These are phyloP conservation scores for Agroathelia rolfsii DNA, from an alignment of 1,284 basidiomycete genomes.

Conservation along the genomic window DNA sequence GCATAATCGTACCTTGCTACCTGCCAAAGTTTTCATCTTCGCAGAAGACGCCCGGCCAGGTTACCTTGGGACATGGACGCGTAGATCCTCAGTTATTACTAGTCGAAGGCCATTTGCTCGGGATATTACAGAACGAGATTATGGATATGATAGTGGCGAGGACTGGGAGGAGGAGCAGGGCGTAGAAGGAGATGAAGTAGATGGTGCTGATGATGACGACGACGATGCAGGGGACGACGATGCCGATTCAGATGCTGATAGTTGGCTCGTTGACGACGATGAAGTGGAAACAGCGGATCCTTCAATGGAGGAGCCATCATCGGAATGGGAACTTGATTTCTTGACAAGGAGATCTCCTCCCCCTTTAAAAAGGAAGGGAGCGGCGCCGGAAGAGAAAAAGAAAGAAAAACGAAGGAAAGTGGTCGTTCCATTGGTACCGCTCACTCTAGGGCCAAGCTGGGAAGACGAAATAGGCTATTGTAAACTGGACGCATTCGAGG, in stretches of 20 bases:
- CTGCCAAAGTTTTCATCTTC: conserved; percentile 70
- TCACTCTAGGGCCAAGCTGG: conserved; percentile 70
- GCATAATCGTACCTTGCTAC: conserved; percentile 45
- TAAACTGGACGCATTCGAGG: conserved; percentile 52
- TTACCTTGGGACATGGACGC: conserved; percentile 83
- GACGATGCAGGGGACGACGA: conserved; percentile 46
- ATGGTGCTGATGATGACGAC: conserved; percentile 56
- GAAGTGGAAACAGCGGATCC: conserved; percentile 39
- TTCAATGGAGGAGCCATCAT: conserved; percentile 25
- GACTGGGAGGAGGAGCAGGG: conserved; percentile 77
- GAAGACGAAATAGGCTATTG: conserved; percentile 54
- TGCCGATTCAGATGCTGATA: conserved; percentile 61
- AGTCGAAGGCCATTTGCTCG: conserved; percentile 66
- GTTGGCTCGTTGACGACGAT: conserved; percentile 73
- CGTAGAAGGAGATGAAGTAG: conserved; percentile 66
- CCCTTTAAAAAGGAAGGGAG: conserved; percentile 43
- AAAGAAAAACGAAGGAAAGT: conserved; percentile 59
- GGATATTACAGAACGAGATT: conserved; percentile 66
- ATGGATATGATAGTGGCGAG: conserved; percentile 76
- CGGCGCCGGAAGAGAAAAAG: conserved; percentile 33
- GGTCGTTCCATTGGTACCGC: conserved; percentile 66
- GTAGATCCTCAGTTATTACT: conserved; percentile 57
- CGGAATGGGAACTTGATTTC: too few relatives aligned
- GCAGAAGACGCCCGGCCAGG: conserved; percentile 70
- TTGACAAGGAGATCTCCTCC: too few relatives aligned